Conservation (phyloP, 192 early-diverging fungal genomes). For the Cetraspora pellucida region DNA sequence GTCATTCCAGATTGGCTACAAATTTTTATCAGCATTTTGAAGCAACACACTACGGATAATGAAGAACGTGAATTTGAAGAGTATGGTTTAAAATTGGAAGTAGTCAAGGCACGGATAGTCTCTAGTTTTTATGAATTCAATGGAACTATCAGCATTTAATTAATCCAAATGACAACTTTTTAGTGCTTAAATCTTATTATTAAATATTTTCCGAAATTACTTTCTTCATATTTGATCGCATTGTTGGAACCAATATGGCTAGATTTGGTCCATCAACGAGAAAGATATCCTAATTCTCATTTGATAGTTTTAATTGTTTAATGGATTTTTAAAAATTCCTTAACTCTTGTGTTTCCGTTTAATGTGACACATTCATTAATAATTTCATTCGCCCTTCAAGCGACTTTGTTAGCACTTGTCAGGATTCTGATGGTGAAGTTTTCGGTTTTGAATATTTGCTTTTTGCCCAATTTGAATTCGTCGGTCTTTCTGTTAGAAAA, state of each 20-base stretch:
- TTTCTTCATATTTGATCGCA: conserved; percentile 49
- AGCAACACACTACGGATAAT: conserved; percentile 49
- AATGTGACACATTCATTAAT: conserved; percentile 32
- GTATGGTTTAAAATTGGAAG: conserved; percentile 70
- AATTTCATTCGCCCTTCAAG: conserved; percentile 51
- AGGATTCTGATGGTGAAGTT: conserved; percentile 74
- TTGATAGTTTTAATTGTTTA: not conserved
- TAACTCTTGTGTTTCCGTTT: conserved; percentile 2
- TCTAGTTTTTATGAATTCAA: not conserved
- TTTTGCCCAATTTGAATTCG: conserved; percentile 70
- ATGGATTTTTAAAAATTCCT: not conserved
- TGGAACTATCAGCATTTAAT: not conserved
- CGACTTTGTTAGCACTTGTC: conserved; percentile 48
- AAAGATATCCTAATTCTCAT: conserved; percentile 48
- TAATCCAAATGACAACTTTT: not conserved
- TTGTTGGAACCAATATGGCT: conserved; percentile 73
- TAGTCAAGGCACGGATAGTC: conserved; percentile 59
- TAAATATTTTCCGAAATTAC: conserved; percentile 65
- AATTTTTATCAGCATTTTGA: conserved; percentile 66
- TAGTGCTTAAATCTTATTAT: conserved; percentile 65
- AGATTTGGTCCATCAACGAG: conserved; percentile 61
- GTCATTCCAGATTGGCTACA: conserved; percentile 80
- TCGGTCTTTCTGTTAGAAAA: conserved; percentile 57
- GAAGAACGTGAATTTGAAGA: conserved; percentile 57
- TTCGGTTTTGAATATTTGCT: conserved; percentile 67